Conservation (phyloP, 148 eudicot genomes). For the Rhododendron vialii region DNA sequence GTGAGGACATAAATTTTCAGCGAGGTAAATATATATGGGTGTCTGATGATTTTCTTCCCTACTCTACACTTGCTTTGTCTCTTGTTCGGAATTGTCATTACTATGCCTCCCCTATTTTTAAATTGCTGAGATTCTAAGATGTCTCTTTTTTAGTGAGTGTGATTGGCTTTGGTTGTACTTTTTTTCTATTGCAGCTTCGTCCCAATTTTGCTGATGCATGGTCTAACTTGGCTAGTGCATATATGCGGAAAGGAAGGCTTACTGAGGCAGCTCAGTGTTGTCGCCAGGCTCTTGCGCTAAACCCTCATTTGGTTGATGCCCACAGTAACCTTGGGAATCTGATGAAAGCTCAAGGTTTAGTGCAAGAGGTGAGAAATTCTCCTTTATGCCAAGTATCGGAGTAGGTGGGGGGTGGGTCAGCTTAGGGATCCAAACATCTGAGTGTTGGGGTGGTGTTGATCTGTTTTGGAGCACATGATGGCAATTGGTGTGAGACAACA, state of each 20-base stretch:
- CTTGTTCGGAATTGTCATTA: background rate
- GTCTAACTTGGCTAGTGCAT: constrained; percentile 95
- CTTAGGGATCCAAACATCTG: background rate
- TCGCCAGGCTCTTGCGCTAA: constrained; percentile 84
- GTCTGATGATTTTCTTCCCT: background rate
- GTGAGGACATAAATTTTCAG: background rate
- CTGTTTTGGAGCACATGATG: constrained; percentile 1
- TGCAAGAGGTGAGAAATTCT: constrained; percentile 63
- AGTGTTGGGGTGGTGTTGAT: background rate
- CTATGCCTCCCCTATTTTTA: background rate
- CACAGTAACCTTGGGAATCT: constrained; percentile 91
- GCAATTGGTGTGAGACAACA: background rate
- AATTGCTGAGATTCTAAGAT: background rate
- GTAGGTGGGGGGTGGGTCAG: background rate
- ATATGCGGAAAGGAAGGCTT: constrained; percentile 82
- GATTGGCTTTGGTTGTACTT: background rate
- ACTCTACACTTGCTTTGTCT: background rate
- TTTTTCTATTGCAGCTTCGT: constrained; percentile 59
- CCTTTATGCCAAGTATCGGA: background rate
- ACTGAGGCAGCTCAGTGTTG: constrained; percentile 88
- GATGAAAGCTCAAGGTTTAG: constrained; percentile 89
- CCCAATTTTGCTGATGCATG: constrained; percentile 98
- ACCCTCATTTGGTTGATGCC: constrained; percentile 94
- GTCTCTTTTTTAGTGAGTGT: background rate
- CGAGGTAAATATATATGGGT: background rate